These are phyloP conservation scores for Talaromyces sp. DNA, from an alignment of 2,329 filamentous ascomycete species.

Conservation along the genomic window DNA sequence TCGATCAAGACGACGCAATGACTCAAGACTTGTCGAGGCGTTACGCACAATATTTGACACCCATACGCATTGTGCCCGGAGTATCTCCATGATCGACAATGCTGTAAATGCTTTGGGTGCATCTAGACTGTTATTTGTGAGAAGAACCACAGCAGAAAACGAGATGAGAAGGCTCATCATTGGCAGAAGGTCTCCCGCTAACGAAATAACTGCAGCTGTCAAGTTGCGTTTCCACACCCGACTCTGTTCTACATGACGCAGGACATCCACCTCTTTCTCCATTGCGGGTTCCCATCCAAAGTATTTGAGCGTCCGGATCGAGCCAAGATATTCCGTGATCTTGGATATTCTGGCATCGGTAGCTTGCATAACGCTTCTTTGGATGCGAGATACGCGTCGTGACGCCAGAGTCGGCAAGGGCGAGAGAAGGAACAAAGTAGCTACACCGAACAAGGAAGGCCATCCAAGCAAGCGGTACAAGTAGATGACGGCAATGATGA, in stretches of 20 bases:
- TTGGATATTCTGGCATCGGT: slow-evolving; percentile 58
- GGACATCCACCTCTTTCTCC: slow-evolving; percentile 50
- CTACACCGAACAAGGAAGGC: slow-evolving; percentile 53
- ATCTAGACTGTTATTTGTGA: slow-evolving; percentile 49
- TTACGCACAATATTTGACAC: slow-evolving; percentile 46
- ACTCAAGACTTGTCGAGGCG: slow-evolving; percentile 46
- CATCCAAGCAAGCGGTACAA: slow-evolving; percentile 57
- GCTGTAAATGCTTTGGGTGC: slow-evolving; percentile 60
- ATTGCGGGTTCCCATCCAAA: slow-evolving; percentile 59
- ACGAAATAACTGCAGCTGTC: slow-evolving; percentile 40
- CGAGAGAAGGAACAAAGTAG: slow-evolving; percentile 47
- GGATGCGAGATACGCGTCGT: slow-evolving; percentile 50
- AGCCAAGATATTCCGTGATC: slow-evolving; percentile 57
- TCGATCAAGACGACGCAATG: slow-evolving; percentile 53
- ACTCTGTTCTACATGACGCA: slow-evolving; percentile 53
- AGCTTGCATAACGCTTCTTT: slow-evolving; percentile 53
- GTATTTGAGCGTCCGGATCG: slow-evolving; percentile 59
- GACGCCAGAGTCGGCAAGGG: slow-evolving; percentile 53
- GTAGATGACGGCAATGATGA: slow-evolving; percentile 49
- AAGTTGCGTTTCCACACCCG: slow-evolving; percentile 55
- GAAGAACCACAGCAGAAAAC: slow-evolving; percentile 52
- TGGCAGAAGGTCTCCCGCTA: slow-evolving; percentile 53
- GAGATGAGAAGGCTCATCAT: slow-evolving; percentile 53
- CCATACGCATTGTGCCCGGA: slow-evolving; percentile 56
- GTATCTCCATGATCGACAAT: slow-evolving; percentile 52